phyloP scores from a whole-genome alignment of 1,139 yeast species.

The Arxiozyma slooffiae region DNA sequence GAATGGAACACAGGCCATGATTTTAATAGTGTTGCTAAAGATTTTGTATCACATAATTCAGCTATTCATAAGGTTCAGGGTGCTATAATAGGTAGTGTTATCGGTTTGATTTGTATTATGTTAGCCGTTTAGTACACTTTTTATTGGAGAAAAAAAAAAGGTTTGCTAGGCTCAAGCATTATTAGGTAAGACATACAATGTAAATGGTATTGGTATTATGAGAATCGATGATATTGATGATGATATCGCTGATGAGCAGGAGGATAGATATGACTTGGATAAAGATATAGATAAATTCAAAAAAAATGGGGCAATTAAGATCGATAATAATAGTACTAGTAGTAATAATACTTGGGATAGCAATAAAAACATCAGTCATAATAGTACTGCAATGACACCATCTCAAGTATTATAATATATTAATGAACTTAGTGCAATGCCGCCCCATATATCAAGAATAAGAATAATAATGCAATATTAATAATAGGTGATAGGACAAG shows the following conservation, averaged over 20 bases:
- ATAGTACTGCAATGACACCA: background rate
- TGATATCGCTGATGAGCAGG: too few relatives aligned
- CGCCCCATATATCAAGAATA: background rate
- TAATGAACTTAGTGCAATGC: constrained; percentile 5
- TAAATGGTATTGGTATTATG: constrained; percentile 7
- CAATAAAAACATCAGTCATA: background rate
- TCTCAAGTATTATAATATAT: background rate
- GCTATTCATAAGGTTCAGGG: constrained; percentile 34
- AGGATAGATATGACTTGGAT: constrained; percentile 11
- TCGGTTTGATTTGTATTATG: constrained; percentile 40
- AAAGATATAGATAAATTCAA: constrained; percentile 10
- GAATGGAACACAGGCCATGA: background rate
- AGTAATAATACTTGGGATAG: background rate
- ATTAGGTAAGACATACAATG: background rate
- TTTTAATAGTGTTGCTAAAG: background rate
- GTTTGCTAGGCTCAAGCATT: background rate
- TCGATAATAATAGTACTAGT: background rate
- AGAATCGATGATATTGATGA: constrained; percentile 11
- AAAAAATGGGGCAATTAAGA: constrained; percentile 4
- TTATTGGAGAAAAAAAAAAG: constrained; percentile 28
- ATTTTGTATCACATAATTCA: background rate
- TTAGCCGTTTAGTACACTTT: constrained; percentile 34
- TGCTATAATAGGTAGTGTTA: constrained; percentile 60
- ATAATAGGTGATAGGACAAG: constrained; percentile 25
- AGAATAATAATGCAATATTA: background rate